A percentile compares a stretch with the other conserved stretches of the same genome.
phyloP scores from a whole-genome alignment of 192 early-diverging fungal genomes.

The Coemansia sp. region DNA sequence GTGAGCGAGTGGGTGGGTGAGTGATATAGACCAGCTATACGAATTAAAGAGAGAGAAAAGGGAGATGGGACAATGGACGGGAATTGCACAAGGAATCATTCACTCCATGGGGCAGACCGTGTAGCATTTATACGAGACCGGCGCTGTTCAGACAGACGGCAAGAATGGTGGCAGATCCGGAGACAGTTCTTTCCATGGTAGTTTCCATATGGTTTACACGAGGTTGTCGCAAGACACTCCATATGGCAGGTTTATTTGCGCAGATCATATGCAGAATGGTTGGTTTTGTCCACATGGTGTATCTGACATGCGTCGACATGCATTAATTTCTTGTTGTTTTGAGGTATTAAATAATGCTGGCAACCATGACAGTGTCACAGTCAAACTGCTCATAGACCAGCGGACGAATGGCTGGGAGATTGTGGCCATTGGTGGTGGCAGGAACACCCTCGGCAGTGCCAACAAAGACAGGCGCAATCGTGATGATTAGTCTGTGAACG shows the following conservation, averaged over 20 bases:
- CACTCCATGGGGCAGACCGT: background rate
- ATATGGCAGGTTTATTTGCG: background rate
- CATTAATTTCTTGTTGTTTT: background rate
- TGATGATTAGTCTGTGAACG: constrained; percentile 53
- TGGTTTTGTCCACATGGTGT: background rate
- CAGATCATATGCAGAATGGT: background rate
- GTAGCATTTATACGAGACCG: too few species aligned
- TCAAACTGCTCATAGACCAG: constrained; percentile 53
- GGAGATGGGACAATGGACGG: background rate
- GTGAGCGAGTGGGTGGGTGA: too few species aligned
- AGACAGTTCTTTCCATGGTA: too few species aligned
- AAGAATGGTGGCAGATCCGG: too few species aligned
- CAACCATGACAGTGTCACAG: constrained; percentile 55
- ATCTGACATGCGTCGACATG: background rate
- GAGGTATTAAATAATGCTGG: constrained; percentile 5
- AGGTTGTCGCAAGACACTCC: too few species aligned
- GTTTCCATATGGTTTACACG: too few species aligned
- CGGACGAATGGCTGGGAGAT: constrained; percentile 12
- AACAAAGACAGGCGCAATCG: constrained; percentile 67
- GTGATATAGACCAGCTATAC: constrained; percentile 45
- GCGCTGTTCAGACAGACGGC: too few species aligned
- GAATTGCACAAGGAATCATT: constrained; percentile 1
- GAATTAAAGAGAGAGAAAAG: background rate
- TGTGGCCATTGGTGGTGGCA: constrained; percentile 14
- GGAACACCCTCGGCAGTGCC: constrained; percentile 58